Percentiles rank a stretch among this genome's conserved stretches.
These are phyloP conservation scores for Aureobasidium sp. DNA, from an alignment of 2,329 filamentous ascomycete species.

Conservation along the genomic window DNA sequence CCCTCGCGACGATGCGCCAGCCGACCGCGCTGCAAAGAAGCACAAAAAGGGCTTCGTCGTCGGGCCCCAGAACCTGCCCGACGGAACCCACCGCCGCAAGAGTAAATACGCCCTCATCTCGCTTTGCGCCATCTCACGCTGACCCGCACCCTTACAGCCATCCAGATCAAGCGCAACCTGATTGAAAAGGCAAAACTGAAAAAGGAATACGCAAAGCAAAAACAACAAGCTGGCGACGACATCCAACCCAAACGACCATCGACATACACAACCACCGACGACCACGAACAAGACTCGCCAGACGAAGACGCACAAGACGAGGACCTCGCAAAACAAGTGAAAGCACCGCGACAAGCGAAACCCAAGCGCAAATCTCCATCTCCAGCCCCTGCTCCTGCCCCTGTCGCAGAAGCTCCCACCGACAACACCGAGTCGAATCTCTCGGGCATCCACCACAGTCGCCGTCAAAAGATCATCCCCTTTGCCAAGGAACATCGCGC, in stretches of 20 bases:
- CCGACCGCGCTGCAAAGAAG: slow-evolving; percentile 37
- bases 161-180: slow-evolving; percentile 80
- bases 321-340: neutral
- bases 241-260: slow-evolving; percentile 18
- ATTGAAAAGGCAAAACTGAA: slow-evolving; percentile 92
- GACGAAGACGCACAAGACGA: neutral
- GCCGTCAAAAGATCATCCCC: slow-evolving; percentile 34
- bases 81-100: slow-evolving; percentile 81
- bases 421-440: neutral
- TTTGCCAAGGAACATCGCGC: slow-evolving; percentile 36
- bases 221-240: slow-evolving; percentile 44
- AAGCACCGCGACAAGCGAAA: neutral
- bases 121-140: neutral
- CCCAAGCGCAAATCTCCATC: neutral
- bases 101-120: slow-evolving; percentile 31
- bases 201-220: slow-evolving; percentile 84
- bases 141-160: slow-evolving; percentile 43
- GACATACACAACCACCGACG: slow-evolving; percentile 20
- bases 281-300: slow-evolving; percentile 9
- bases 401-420: neutral
- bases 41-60: slow-evolving; percentile 68
- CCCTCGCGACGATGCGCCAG: slow-evolving; percentile 1
- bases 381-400: neutral
- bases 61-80: slow-evolving; percentile 81
- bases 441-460: slow-evolving; percentile 21